These are phyloP conservation scores for Globisporangium cylindrosporum DNA, from an alignment of 352 stramenopile species.

Conservation along the genomic window DNA sequence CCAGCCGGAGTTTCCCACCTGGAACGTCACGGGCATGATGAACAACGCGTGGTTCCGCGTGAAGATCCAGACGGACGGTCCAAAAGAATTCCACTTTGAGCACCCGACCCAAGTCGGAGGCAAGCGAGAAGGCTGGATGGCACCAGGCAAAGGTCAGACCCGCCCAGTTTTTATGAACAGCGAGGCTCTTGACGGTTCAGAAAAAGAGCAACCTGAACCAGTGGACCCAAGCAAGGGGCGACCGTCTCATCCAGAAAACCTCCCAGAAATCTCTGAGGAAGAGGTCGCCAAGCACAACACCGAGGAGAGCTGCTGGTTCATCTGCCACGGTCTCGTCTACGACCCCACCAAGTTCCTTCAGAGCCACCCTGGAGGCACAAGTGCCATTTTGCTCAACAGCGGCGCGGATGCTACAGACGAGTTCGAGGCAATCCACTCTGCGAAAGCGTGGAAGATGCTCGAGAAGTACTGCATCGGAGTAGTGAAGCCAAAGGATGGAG, in stretches of 20 bases:
- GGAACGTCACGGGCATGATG: slow-evolving; percentile 96
- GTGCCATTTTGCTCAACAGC: slow-evolving; percentile 74
- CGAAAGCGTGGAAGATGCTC: slow-evolving; percentile 88
- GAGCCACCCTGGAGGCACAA: slow-evolving; percentile 79
- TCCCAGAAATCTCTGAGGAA: slow-evolving; percentile 30
- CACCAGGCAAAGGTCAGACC: slow-evolving; percentile 15
- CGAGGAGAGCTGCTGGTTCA: slow-evolving; percentile 90
- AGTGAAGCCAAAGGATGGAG: slow-evolving; percentile 14
- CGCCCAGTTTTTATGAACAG: no score
- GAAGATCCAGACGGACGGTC: slow-evolving; percentile 57
- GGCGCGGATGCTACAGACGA: slow-evolving; percentile 91
- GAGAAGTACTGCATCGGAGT: slow-evolving; percentile 91
- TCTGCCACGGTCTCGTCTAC: slow-evolving; percentile 92
- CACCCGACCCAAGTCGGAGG: slow-evolving; percentile 90
- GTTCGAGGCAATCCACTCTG: slow-evolving; percentile 92
- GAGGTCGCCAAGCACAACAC: slow-evolving; percentile 90
- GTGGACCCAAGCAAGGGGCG: background rate
- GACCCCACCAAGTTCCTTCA: slow-evolving; percentile 91
- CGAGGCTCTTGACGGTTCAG: background rate
- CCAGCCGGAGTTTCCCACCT: slow-evolving; percentile 89
- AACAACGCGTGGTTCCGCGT: slow-evolving; percentile 90
- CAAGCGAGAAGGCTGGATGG: slow-evolving; percentile 91
- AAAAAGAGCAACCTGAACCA: slow-evolving; percentile 4
- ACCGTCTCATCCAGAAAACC: slow-evolving; percentile 9
- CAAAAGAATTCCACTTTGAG: slow-evolving; percentile 83